A percentile compares a stretch with the other conserved stretches of the same genome.
phyloP scores from a whole-genome alignment of 2,329 filamentous ascomycete species.

The Calcarisporium arbuscula region DNA sequence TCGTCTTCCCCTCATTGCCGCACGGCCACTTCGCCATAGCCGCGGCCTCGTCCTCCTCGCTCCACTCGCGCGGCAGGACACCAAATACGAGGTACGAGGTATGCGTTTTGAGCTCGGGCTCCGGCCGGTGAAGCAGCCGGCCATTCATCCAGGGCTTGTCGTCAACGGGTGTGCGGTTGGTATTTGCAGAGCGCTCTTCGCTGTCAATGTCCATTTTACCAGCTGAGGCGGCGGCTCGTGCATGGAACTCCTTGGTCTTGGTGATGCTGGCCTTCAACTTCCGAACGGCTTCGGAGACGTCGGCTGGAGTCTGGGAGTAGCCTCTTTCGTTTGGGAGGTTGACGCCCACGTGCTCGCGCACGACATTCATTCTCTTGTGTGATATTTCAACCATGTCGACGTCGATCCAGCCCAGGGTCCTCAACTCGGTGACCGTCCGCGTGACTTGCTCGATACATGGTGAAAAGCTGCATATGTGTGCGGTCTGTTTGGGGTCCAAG shows the following conservation, averaged over 20 bases:
- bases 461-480: conserved; percentile 87
- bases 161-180: conserved; percentile 3
- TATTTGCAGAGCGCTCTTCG: conserved; percentile 15
- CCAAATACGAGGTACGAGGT: conserved; percentile 97
- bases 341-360: conserved; percentile 73
- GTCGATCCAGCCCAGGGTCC: conserved; percentile 78
- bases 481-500: conserved; percentile 64
- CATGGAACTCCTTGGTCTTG: conserved; percentile 60
- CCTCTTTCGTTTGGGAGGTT: conserved; percentile 60
- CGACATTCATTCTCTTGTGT: conserved; percentile 72
- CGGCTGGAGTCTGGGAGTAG: conserved; percentile 61
- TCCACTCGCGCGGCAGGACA: conserved; percentile 80
- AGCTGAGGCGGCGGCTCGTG: conserved; percentile 20
- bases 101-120: conserved; percentile 88
- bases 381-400: conserved; percentile 90
- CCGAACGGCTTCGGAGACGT: conserved; percentile 71
- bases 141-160: conserved; percentile 67
- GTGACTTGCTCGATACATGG: conserved; percentile 97
- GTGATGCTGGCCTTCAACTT: conserved; percentile 69
- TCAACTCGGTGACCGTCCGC: conserved; percentile 73
- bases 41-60: conserved; percentile 68
- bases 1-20: conserved; percentile 44
- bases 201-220: conserved; percentile 35
- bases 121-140: conserved; percentile 69
- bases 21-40: conserved; percentile 60